A percentile compares a stretch with the other conserved stretches of the same genome.
Conservation (phyloP, 2,329 filamentous ascomycete genomes). For the Sodiomyces alkalinus region DNA sequence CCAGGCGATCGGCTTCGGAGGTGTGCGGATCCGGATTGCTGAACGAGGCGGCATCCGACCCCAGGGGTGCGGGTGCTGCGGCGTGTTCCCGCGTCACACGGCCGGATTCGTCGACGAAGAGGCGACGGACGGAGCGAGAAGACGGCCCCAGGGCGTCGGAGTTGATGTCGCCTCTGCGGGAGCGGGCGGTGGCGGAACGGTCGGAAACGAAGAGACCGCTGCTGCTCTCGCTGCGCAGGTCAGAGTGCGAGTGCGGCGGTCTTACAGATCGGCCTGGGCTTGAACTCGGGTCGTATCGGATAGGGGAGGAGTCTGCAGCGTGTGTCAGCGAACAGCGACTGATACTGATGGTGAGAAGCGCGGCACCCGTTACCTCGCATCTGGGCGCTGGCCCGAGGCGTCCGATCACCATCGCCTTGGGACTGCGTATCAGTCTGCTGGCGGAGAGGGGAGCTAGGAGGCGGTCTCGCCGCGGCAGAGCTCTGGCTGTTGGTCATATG, state of each 20-base stretch:
- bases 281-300: constrained; percentile 81
- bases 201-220: constrained; percentile 65
- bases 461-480: constrained; percentile 22
- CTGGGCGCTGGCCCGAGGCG: constrained; percentile 50
- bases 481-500: constrained; percentile 43
- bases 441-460: constrained; percentile 43
- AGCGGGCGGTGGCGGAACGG: constrained; percentile 41
- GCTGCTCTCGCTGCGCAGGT: constrained; percentile 71
- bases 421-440: constrained; percentile 44
- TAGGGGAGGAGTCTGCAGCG: constrained; percentile 69
- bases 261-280: constrained; percentile 55
- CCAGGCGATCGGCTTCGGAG: constrained; percentile 79
- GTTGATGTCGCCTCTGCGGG: constrained; percentile 73
- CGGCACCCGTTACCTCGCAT: constrained; percentile 41
- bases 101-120: constrained; percentile 44
- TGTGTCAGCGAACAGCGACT: neutral
- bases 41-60: constrained; percentile 46
- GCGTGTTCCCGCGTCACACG: constrained; percentile 38
- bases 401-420: constrained; percentile 42
- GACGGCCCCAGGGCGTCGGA: constrained; percentile 54
- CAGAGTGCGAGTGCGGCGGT: constrained; percentile 50
- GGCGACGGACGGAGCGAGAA: constrained; percentile 33
- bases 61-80: constrained; percentile 15
- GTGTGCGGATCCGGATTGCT: constrained; percentile 61
- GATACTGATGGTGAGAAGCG: neutral